Base-by-base conservation (phyloP, 2,329 filamentous ascomycete species). In the Colletotrichum kahawae region DNA sequence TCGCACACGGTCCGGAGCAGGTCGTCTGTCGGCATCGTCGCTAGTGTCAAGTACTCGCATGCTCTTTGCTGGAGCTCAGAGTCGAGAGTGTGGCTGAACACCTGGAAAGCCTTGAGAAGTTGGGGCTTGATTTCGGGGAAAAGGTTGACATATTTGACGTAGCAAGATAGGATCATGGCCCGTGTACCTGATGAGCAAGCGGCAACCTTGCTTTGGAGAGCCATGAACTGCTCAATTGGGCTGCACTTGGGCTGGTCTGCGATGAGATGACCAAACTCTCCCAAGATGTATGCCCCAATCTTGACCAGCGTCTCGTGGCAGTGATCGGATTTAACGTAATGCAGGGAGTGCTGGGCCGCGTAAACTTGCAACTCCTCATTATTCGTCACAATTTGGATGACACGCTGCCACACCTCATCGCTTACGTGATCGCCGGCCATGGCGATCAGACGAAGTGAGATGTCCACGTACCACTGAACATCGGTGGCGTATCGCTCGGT, bases 401-500 rank as follows among this genome's bases (percentile, higher is more conserved):
- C 96, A 79, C 97, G 93, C 83, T 99, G 97, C 97, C 97, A 99
- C 21, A 99, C 97, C 85, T 99, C 97, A 77, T 99, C 97, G 84
- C 96, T 98, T 79, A 99, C 96, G 83, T 99, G 97, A 81, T 99
- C 97, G 78, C 97, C 97, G 4, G 97, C 97, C 92, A 98, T 96
- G 74, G 96, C 95, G 74, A 99, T 96, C 67, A 99, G 90, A 71
- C 96, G 93, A 78, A 99, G 89, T 13, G 97, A 98, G 79, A 98
- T 98, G 82, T 99, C 96, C 77, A 99, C 97, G 84, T 99, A 99
- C 97, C 97, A 99, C 86, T 98, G 96, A 24, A 98, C 95, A 81
- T 99, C 97, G 1, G 96, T 98, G 29, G 97, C 97, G 83, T 99
- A 99, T 83, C 98, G 98, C 83, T 99, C 97, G 1, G 97, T 98